Evolutionary conservation across 208 protist species (phyloP).

Genomic region (Trichomonas tenax): DNA sequence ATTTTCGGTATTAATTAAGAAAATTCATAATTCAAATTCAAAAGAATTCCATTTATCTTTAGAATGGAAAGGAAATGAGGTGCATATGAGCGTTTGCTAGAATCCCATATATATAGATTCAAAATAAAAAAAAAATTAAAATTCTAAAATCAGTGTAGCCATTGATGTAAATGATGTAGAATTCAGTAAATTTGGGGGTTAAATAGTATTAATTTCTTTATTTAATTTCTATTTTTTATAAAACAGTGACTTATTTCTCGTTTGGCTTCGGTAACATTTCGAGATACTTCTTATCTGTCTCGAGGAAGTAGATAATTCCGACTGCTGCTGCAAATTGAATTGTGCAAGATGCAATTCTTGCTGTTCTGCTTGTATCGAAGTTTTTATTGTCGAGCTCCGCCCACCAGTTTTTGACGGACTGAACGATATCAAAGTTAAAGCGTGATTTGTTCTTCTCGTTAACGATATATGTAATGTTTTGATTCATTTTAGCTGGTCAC

Average conservation of each 20-base stretch:
- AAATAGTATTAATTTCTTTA: too few relatives aligned
- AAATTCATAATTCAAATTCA: too few relatives aligned
- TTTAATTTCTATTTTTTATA: too few relatives aligned
- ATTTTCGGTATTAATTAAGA: too few relatives aligned
- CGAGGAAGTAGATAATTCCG: neutral
- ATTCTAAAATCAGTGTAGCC: too few relatives aligned
- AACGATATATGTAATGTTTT: neutral
- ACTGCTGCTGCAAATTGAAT: neutral
- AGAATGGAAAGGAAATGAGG: too few relatives aligned
- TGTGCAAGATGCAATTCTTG: neutral
- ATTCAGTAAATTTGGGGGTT: too few relatives aligned
- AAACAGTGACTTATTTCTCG: neutral
- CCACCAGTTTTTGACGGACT: neutral
- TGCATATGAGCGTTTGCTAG: too few relatives aligned
- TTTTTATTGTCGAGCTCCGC: neutral
- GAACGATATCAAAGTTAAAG: neutral
- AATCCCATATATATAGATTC: too few relatives aligned
- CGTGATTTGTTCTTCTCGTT: neutral
- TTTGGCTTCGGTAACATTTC: neutral
- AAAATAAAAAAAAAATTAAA: too few relatives aligned
- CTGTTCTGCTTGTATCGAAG: neutral
- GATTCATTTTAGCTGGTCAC: neutral
- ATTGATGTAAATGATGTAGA: too few relatives aligned
- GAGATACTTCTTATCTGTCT: neutral
- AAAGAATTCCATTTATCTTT: too few relatives aligned